Evolutionary conservation across 2,329 filamentous ascomycete species (phyloP).

Genomic region (Ophiostoma fasciatum): DNA sequence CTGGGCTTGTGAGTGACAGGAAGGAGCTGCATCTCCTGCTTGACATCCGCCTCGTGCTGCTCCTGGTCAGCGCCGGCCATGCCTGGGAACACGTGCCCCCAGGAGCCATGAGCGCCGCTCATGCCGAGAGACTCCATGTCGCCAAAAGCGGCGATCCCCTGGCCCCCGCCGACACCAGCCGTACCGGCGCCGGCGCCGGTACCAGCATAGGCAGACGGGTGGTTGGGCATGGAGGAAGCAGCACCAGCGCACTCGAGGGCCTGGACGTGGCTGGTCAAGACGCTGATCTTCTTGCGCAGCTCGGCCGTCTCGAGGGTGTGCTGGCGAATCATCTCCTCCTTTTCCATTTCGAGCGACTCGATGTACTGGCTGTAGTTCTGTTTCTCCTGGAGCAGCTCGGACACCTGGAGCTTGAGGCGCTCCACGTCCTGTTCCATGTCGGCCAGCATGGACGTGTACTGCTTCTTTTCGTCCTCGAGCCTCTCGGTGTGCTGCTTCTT

Average conservation of each 20-base stretch:
- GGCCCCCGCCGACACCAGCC: conserved; percentile 23
- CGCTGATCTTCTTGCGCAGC: conserved; percentile 80
- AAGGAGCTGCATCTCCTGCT: conserved; percentile 40
- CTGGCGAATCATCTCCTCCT: conserved; percentile 75
- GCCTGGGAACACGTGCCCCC: conserved; percentile 70
- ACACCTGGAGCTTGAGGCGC: conserved; percentile 51
- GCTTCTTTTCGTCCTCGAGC: conserved; percentile 93
- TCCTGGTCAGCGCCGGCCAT: conserved; percentile 40
- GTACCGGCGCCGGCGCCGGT: conserved; percentile 2
- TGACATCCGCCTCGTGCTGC: conserved; percentile 29
- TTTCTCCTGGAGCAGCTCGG: conserved; percentile 58
- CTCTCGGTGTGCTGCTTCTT: conserved; percentile 98
- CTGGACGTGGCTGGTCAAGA: conserved; percentile 59
- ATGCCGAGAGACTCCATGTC: conserved; percentile 77
- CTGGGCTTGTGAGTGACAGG: conserved; percentile 13
- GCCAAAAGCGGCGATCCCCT: conserved; percentile 43
- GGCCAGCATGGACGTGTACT: conserved; percentile 60
- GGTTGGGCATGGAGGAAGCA: conserved; percentile 15
- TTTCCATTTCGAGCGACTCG: conserved; percentile 65
- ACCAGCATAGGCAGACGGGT: conserved; percentile 33
- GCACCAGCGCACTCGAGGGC: conserved; percentile 51
- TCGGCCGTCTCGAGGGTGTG: conserved; percentile 86
- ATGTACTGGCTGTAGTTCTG: conserved; percentile 62
- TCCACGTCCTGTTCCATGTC: conserved; percentile 66
- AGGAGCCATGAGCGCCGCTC: conserved; percentile 43